phyloP scores from a whole-genome alignment of 2,329 filamentous ascomycete species.

The Neocatenulostroma microsporum region DNA sequence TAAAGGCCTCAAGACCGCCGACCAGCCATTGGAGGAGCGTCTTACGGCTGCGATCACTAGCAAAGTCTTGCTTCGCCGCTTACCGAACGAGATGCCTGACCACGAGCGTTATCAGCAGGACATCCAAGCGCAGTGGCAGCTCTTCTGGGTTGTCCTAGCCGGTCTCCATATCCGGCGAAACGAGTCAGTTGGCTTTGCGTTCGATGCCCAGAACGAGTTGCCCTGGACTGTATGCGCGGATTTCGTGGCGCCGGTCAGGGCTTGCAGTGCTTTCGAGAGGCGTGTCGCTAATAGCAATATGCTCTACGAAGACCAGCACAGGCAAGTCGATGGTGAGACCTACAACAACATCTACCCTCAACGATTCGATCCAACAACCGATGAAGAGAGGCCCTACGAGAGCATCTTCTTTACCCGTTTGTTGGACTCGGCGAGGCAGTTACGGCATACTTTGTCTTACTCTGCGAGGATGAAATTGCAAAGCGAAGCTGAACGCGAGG shows the following conservation, averaged over 20 bases:
- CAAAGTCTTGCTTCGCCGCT: constrained; percentile 58
- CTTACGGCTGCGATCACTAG: constrained; percentile 65
- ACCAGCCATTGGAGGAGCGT: constrained; percentile 62
- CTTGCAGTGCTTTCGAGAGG: constrained; percentile 69
- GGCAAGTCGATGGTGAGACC: neutral
- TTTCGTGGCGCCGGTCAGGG: constrained; percentile 67
- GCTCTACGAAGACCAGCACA: constrained; percentile 5
- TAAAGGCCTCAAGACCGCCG: constrained; percentile 39
- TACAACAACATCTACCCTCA: constrained; percentile 6
- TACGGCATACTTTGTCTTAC: constrained; percentile 17
- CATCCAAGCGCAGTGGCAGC: constrained; percentile 76
- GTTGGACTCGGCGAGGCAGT: constrained; percentile 16
- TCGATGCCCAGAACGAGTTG: constrained; percentile 62
- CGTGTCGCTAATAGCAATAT: constrained; percentile 57
- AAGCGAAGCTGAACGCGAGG: constrained; percentile 34
- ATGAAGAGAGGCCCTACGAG: neutral
- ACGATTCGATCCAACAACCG: neutral
- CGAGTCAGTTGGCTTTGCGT: constrained; percentile 69
- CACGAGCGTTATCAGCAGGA: constrained; percentile 66
- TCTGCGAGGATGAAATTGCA: constrained; percentile 30
- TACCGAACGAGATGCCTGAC: constrained; percentile 58
- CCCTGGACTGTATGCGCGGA: constrained; percentile 83
- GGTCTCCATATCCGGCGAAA: constrained; percentile 81
- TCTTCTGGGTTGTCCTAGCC: constrained; percentile 76
- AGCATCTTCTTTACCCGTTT: constrained; percentile 8